phyloP scores from a whole-genome alignment of 2,329 filamentous ascomycete species.

The Coniochaeta pulveracea region DNA sequence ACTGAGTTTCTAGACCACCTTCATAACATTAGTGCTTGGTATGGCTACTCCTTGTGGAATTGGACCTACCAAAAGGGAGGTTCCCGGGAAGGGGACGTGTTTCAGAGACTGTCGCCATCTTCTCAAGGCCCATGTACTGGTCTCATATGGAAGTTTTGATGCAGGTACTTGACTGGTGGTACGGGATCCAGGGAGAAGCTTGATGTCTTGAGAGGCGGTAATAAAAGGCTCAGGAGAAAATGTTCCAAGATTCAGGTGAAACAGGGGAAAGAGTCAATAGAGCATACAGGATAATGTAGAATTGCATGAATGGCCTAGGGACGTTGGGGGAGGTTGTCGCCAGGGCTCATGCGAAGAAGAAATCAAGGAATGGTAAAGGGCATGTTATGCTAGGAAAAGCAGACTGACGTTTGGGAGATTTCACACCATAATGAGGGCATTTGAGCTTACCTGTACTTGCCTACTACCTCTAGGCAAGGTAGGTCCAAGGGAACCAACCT shows the following conservation, averaged over 20 bases:
- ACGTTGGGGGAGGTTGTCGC: neutral
- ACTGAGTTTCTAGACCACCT: neutral
- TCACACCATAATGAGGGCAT: too few species aligned
- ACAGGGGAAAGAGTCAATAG: slow-evolving; percentile 1
- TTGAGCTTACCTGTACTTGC: too few species aligned
- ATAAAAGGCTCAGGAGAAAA: neutral
- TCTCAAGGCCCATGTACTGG: neutral
- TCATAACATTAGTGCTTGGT: neutral
- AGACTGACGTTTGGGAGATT: too few species aligned
- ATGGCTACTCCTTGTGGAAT: neutral
- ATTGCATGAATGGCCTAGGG: slow-evolving; percentile 1
- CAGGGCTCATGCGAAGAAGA: too few species aligned
- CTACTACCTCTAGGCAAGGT: too few species aligned
- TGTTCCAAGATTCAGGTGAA: neutral
- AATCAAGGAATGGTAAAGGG: too few species aligned
- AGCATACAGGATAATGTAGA: neutral
- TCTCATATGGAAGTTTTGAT: neutral
- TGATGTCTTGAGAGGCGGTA: neutral
- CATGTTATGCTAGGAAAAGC: too few species aligned
- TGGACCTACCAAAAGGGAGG: neutral
- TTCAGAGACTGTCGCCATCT: neutral
- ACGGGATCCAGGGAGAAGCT: neutral
- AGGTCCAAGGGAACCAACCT: too few species aligned
- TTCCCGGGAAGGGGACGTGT: neutral
- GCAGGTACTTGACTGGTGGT: neutral